Evolutionary conservation across 768 basidiomycete species (phyloP), one percentile per base, ranked within the genome.

Genomic region (Tylopilus vinaceipallidus): DNA sequence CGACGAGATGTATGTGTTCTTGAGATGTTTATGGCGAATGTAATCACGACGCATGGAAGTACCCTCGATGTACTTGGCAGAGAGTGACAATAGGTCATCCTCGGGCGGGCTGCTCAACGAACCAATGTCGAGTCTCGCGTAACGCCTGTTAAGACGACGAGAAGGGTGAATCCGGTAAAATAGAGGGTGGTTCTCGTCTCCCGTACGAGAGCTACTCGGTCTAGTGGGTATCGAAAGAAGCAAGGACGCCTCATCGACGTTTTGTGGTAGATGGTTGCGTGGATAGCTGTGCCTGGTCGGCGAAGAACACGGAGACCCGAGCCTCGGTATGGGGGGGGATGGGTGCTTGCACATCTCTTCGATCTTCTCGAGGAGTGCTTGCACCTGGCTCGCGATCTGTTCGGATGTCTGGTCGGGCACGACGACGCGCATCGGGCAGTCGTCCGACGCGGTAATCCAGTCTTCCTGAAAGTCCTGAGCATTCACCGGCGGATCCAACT

Each of bases 381-480:
- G 57, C 10, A 70, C 59, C 22, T 56, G 47, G 24, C 42, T 20
- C 4, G 57, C 55, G 19, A 69, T 56, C 36, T 64, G 39, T 52
- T 52, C 61, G 6, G 47, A 16, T 4, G 60, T 59, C 56, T 70
- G 70, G 11, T 71, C 69, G 32, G 75, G 73, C 3, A 72, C 70
- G 16, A 75, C 55, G 29, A 73, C 55, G 6, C 74, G 65, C 17
- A 60, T 56, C 29, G 74, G 72, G 4, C 35, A 41, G 17, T 61
- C 59, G 9, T 72, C 65, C 45, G 76, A 58, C 8, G 62, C 63
- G 9, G 60, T 61, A 2, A 66, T 64, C 73, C 74, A 75, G 27
- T 61, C 61, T 11, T 60, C 62, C 41, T 64, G 58, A 51, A 74
- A 67, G 22, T 66, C 66, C 19, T 68, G 61, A 3, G 58, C 53